These are phyloP conservation scores for Erigeron canadensis DNA, from an alignment of 129 eudicot species.

Conservation along the genomic window DNA sequence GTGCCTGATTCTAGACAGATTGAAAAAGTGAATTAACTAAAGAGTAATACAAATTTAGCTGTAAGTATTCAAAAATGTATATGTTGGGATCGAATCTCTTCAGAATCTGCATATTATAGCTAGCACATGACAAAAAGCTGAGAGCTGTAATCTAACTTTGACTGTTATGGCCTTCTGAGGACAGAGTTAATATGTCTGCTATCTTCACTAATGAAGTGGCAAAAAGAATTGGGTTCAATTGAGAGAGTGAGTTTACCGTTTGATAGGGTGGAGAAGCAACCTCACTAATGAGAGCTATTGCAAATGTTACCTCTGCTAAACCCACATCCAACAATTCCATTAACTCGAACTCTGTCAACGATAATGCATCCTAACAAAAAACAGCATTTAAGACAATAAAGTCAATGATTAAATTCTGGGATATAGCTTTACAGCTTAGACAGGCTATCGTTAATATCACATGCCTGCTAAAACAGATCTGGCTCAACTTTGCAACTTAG, in stretches of 20 bases:
- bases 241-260: constrained; percentile 41
- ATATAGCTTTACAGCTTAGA: background rate
- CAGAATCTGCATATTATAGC: background rate
- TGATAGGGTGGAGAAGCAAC: constrained; percentile 66
- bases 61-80: too few species aligned
- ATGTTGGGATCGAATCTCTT: too few species aligned
- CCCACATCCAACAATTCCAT: constrained; percentile 83
- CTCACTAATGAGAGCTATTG: constrained; percentile 69
- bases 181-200: background rate
- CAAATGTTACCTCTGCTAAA: constrained; percentile 49
- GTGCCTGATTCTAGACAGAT: background rate
- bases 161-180: background rate
- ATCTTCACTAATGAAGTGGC: too few species aligned
- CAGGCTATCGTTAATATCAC: background rate
- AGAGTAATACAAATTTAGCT: background rate
- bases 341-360: constrained; percentile 80
- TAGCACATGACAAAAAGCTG: background rate
- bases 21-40: background rate
- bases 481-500: background rate
- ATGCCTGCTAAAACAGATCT: background rate
- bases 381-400: background rate
- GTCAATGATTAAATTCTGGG: background rate
- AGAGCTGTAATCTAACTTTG: background rate
- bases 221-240: background rate
- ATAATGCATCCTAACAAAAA: constrained; percentile 67